Base-by-base conservation (phyloP, 2,329 filamentous ascomycete genomes). In the Cladosporium phlei region DNA sequence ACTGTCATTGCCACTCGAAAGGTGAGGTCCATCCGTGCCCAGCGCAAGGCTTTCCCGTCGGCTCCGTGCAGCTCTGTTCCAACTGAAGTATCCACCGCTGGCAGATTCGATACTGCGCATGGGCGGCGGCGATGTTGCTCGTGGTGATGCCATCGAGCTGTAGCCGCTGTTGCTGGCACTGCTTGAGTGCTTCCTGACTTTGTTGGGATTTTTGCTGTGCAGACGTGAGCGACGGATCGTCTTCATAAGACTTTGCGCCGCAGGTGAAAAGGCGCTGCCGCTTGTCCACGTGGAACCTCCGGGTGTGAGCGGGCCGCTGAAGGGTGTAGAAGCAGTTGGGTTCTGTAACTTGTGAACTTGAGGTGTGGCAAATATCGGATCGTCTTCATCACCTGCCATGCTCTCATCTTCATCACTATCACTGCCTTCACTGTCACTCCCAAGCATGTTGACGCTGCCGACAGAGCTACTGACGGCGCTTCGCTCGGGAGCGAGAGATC, bases 21-120 rank as follows among this genome's bases (percentile, higher is more conserved):
- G 85, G 54, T 93, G 85, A 16, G 96, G 70, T 58, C 95, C 88
- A 55, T 93, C 90, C 12, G 90, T 90, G 28, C 90, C 88, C 72
- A 93, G 82, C 55, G 87, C 94, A 50, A 97, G 82, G 64, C 88
- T 95, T 66, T 96, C 90, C 33, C 91, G 77, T 34, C 91, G 78
- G 38, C 58, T 63, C 14, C 58, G 54, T 7, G 85, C 77, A 32
- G 59, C 57, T 28, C 52, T 60, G 12, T 56, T 47, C 58, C 56
- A 60, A 7, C 52, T 51, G 17, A 63, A 60, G 38, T 59, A 62
- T 10, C 55, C 56, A 10, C 75, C 74, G 42, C 69, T 71, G 27
- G 65, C 66, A 4, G 69, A 66, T 50, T 82, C 77, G 19, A 77
- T 73, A 42, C 73, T 78, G 52, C 75, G 72, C 42, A 68, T 69